Conservation (phyloP, 352 stramenopile genomes). For the Discostella stelligera region DNA sequence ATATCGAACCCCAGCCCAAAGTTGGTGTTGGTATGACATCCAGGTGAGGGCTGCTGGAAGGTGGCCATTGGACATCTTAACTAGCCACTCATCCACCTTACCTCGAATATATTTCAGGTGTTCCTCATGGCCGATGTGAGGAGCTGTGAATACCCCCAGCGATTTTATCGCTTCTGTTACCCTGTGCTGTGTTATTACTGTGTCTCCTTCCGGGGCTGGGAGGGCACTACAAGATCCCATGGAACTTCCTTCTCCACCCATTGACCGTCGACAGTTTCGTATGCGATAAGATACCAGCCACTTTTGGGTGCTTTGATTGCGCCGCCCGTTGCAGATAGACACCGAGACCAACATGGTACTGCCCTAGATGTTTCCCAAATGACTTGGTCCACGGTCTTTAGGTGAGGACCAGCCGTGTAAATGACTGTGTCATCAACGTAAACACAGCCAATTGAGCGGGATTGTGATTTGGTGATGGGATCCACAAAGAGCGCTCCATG, state of each 20-base stretch:
- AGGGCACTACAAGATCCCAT: too few species aligned
- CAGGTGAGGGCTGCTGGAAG: conserved; percentile 7
- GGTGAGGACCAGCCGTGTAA: background rate
- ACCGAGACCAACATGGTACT: background rate
- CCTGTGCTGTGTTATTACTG: conserved; percentile 4
- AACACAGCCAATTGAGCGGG: background rate
- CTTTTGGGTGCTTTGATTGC: background rate
- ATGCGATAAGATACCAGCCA: too few species aligned
- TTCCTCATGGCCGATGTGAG: background rate
- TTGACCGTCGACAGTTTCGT: background rate
- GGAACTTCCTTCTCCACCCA: too few species aligned
- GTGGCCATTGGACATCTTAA: conserved; percentile 9
- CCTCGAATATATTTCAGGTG: conserved; percentile 7
- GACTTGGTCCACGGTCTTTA: background rate
- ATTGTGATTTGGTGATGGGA: background rate
- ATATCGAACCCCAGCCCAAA: conserved; percentile 14
- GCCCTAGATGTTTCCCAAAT: background rate
- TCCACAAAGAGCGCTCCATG: background rate
- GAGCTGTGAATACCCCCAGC: conserved; percentile 5
- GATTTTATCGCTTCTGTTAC: conserved; percentile 22
- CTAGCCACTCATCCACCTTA: background rate
- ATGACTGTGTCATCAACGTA: conserved; percentile 6
- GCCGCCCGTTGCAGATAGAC: too few species aligned
- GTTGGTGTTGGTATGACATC: conserved; percentile 9
- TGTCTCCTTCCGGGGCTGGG: too few species aligned